Percentiles rank a stretch among this genome's conserved stretches.
Evolutionary conservation across 2,329 filamentous ascomycete genomes (phyloP).

Genomic region (Paecilomyces niveus): DNA sequence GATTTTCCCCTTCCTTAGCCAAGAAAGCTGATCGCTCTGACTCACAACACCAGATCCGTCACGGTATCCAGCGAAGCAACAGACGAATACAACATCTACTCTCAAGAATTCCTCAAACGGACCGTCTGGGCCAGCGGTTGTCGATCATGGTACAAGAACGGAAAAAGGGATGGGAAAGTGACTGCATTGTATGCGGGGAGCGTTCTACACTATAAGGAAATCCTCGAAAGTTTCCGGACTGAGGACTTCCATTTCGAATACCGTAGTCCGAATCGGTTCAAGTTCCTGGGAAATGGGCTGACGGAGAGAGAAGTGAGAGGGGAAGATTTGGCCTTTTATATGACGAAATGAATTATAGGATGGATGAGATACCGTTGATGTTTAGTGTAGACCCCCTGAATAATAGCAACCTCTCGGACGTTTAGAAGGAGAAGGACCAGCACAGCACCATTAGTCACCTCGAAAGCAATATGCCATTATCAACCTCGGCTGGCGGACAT

Average conservation of each 20-base stretch:
- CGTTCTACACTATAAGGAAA: not conserved
- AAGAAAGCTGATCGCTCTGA: not conserved
- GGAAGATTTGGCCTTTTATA: not conserved
- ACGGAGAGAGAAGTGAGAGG: not conserved
- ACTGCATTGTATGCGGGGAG: not conserved
- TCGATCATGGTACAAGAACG: constrained; percentile 11
- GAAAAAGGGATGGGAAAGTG: constrained; percentile 1
- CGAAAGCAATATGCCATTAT: not conserved
- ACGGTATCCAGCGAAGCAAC: constrained; percentile 1
- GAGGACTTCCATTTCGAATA: not conserved
- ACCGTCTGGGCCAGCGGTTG: constrained; percentile 12
- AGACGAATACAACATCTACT: constrained; percentile 9
- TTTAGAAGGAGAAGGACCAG: not conserved
- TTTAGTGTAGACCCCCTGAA: no score
- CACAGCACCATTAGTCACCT: not conserved
- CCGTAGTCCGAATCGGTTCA: not conserved
- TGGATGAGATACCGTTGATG: no score
- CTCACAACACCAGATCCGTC: not conserved
- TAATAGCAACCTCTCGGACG: no score
- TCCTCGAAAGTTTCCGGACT: not conserved
- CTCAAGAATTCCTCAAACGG: constrained; percentile 11
- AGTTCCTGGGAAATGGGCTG: not conserved
- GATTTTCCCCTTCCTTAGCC: not conserved
- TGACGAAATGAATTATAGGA: not conserved
- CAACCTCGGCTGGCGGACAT: not conserved